Percentiles rank a stretch among this genome's conserved stretches.
These are phyloP conservation scores for Rubus idaeus DNA, from an alignment of 306 rosid species.

Conservation along the genomic window DNA sequence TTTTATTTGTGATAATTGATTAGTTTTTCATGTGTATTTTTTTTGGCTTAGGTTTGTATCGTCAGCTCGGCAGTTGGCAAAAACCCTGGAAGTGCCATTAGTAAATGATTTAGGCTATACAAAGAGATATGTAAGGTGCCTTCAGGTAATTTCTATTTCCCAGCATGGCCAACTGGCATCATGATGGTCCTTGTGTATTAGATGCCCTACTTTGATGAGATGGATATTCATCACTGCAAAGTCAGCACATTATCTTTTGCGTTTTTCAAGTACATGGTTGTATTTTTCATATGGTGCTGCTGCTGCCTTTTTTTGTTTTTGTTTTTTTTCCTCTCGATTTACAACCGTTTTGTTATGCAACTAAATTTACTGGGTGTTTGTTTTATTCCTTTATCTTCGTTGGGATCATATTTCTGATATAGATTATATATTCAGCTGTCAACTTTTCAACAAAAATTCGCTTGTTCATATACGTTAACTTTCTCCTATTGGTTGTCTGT, in stretches of 20 bases:
- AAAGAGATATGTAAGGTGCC: conserved; percentile 96
- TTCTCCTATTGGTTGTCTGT: background rate
- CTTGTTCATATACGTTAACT: background rate
- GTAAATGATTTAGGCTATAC: conserved; percentile 99
- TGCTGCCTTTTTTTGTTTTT: background rate
- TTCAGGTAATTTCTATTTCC: conserved; percentile 64
- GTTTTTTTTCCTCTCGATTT: background rate
- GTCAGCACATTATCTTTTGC: background rate
- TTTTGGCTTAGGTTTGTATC: conserved; percentile 74
- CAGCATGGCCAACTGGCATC: background rate
- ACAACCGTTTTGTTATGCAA: background rate
- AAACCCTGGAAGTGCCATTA: conserved; percentile 97
- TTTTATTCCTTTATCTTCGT: background rate
- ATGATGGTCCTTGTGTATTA: background rate
- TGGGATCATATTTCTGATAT: background rate
- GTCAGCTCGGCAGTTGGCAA: conserved; percentile 90
- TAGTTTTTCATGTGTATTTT: conserved; percentile 4
- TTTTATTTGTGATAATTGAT: conserved; percentile 7
- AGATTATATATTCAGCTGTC: background rate
- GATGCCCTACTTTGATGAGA: background rate
- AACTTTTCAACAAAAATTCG: background rate
- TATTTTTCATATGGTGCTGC: background rate
- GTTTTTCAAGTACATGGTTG: background rate
- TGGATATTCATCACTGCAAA: background rate
- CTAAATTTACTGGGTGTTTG: background rate